A percentile compares a stretch with the other conserved stretches of the same genome.
These are phyloP conservation scores for Brassica napus DNA, from an alignment of 345 rosid genomes.

Conservation along the genomic window DNA sequence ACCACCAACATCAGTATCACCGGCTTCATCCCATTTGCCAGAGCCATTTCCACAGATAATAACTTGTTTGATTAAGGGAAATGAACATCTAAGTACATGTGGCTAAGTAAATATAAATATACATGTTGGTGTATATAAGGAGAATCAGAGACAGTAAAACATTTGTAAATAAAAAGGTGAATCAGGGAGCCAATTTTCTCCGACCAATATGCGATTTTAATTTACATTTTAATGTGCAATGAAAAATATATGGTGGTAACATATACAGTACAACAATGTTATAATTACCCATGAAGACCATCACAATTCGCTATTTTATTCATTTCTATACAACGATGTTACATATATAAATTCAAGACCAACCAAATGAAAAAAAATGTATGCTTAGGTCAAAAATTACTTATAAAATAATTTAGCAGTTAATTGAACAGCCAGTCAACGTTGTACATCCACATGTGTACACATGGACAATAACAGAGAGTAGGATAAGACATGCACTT, in stretches of 20 bases:
- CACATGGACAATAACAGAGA: not conserved
- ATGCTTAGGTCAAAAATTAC: not conserved
- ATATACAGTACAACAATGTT: too few relatives aligned
- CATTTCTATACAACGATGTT: not conserved
- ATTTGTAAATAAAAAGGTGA: not conserved
- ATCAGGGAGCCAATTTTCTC: not conserved
- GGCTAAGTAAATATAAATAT: not conserved
- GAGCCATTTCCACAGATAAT: not conserved
- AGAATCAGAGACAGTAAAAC: not conserved
- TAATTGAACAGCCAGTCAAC: not conserved
- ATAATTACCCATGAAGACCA: too few relatives aligned
- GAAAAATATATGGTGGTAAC: not conserved
- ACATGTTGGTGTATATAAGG: not conserved
- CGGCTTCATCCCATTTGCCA: slow-evolving; percentile 20
- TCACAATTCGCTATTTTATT: not conserved
- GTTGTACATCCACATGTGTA: not conserved
- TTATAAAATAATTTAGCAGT: not conserved
- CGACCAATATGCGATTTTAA: not conserved
- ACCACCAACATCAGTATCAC: slow-evolving; percentile 36
- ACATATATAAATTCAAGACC: not conserved
- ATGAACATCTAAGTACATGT: not conserved
- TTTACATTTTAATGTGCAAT: not conserved
- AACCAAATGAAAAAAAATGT: not conserved
- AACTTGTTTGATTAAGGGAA: slow-evolving; percentile 6
- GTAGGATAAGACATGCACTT: too few relatives aligned